Base-by-base conservation (phyloP, 1,139 yeast species). In the Debaryomyces psychrophilus region DNA sequence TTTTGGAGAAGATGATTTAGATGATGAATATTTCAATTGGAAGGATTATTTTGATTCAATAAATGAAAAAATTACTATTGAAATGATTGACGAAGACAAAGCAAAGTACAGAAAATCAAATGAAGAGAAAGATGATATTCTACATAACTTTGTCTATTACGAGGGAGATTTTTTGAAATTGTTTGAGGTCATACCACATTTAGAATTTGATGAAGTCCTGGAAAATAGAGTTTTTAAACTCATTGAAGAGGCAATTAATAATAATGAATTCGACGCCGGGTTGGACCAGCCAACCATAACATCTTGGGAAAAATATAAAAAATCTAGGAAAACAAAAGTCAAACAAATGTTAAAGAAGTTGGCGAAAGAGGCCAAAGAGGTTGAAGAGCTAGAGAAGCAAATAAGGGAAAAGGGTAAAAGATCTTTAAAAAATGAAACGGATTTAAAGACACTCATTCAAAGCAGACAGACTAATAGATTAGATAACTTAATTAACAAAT, bases 151-250 rank as follows among this genome's bases (percentile, higher is more conserved):
- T 66, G 62, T 71, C 4, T 77, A 73, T 54, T 77, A 79, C 50
- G 79, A 85, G 23, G 96, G 96, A 5, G 88, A 87, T 57, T 79
- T 89, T 58, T 69, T 83, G 43, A 72, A 74, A 48, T 67, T 90
- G 12, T 86, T 89, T 60, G 96, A 88, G 61, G 74, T 76, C 39
- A 84, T 90, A 6, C 87, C 95, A 12, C 96, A 90, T 64, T 75
- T 87, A 44, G 90, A 85, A 51, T 77, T 84, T 43, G 73, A 75
- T n/a, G 79, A 71, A 45, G 76, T 67, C 5, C 87, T 83, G 53
- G 90, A 85, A 54, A 65, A 65, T 43, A 73, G 97, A 31, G 76
- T 87, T 23, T 79, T 77, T 49, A 62, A 62, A 2, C 71, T 83
- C 3, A 77, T 89, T 27, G 72, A 76, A 35, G 59, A 60, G 4